These are phyloP conservation scores for Astrothelium macrocarpum DNA, from an alignment of 495 filamentous ascomycete species.

Conservation along the genomic window DNA sequence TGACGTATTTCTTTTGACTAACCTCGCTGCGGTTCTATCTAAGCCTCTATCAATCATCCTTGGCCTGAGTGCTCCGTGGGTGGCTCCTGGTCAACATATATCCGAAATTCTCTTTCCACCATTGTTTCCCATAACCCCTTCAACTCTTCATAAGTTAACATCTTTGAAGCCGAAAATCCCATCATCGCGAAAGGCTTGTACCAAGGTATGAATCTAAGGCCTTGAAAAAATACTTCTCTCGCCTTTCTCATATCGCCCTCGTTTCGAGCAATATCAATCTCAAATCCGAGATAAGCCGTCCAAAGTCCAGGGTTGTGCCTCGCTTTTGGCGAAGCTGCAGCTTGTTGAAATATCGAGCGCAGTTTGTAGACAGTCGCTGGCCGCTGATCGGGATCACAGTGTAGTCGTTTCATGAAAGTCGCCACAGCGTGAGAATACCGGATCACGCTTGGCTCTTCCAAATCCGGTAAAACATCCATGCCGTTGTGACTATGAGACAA, in stretches of 20 bases:
- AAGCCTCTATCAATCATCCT: too few species aligned
- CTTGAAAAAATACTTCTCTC: conserved; percentile 28
- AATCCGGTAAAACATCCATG: conserved; percentile 36
- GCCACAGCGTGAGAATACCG: conserved; percentile 59
- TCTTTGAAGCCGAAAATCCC: conserved; percentile 20
- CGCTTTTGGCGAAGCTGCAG: conserved; percentile 16
- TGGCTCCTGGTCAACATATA: conserved; percentile 37
- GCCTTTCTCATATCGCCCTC: conserved; percentile 11
- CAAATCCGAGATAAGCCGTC: conserved; percentile 24
- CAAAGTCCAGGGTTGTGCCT: conserved; percentile 24
- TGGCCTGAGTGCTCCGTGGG: not conserved
- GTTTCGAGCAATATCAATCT: conserved; percentile 9
- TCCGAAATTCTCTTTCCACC: conserved; percentile 44
- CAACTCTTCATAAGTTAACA: conserved; percentile 36
- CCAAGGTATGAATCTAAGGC: conserved; percentile 29
- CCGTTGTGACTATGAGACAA: conserved; percentile 57
- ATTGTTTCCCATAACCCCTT: conserved; percentile 41
- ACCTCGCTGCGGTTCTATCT: too few species aligned
- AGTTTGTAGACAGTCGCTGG: conserved; percentile 21
- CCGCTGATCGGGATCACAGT: conserved; percentile 7
- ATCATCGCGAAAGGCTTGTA: conserved; percentile 36
- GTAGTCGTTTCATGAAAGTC: conserved; percentile 39
- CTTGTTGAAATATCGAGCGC: conserved; percentile 22
- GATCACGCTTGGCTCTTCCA: conserved; percentile 27
- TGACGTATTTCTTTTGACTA: too few species aligned